A percentile compares a stretch with the other conserved stretches of the same genome.
phyloP scores from a whole-genome alignment of 805 yeast species.

The Schwanniomyces sp. region DNA sequence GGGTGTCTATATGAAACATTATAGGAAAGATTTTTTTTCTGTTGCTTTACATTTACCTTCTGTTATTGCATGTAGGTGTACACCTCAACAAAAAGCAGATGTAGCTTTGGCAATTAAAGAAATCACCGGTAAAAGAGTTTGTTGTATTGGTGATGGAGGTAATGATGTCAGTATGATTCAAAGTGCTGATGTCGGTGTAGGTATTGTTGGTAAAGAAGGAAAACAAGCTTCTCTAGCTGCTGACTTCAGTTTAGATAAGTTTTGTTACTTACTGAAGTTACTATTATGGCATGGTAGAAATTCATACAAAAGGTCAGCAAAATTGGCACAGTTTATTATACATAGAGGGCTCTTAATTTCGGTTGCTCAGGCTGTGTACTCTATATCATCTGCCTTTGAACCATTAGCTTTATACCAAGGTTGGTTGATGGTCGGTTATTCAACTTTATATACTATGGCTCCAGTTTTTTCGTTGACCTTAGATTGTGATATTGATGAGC shows the following conservation, averaged over 20 bases:
- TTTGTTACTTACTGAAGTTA: constrained; percentile 82
- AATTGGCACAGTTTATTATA: constrained; percentile 91
- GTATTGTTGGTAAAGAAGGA: constrained; percentile 98
- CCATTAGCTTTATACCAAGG: constrained; percentile 96
- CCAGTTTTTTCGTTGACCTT: constrained; percentile 93
- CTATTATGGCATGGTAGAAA: constrained; percentile 98
- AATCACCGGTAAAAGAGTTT: constrained; percentile 83
- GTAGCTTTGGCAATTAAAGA: constrained; percentile 79
- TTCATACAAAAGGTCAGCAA: constrained; percentile 93
- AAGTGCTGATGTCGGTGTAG: constrained; percentile 98
- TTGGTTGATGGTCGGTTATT: constrained; percentile 97
- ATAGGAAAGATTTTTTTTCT: constrained; percentile 70
- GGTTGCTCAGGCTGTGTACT: constrained; percentile 91
- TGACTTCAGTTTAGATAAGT: constrained; percentile 91
- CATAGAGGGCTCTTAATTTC: constrained; percentile 94
- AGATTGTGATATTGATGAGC: constrained; percentile 89
- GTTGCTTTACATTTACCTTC: constrained; percentile 80
- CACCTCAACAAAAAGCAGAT: constrained; percentile 98
- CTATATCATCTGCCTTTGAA: constrained; percentile 82
- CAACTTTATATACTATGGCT: constrained; percentile 96
- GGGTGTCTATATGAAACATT: constrained; percentile 62
- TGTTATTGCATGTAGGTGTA: constrained; percentile 97
- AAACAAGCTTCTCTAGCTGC: constrained; percentile 97
- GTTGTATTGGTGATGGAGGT: constrained; percentile 99
- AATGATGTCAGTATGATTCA: constrained; percentile 99